phyloP scores from a whole-genome alignment of 2,329 filamentous ascomycete genomes.

The Hypoxylon sp. region DNA sequence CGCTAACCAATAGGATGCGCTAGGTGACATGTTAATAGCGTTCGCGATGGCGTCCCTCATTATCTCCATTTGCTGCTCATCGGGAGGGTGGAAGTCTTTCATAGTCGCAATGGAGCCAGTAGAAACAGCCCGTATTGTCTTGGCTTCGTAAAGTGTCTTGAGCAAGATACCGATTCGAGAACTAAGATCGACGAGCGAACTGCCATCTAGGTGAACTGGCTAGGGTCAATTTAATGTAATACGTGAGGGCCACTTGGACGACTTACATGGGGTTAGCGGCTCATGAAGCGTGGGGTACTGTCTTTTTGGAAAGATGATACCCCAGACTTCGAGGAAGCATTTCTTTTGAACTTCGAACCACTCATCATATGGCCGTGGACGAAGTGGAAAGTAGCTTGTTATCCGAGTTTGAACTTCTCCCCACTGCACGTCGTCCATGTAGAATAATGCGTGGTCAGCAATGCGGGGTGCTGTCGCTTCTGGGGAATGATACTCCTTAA shows the following conservation, averaged over 20 bases:
- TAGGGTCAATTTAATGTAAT: background rate
- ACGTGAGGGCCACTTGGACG: background rate
- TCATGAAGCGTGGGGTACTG: background rate
- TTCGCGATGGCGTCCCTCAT: background rate
- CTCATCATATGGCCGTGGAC: background rate
- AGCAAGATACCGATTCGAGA: background rate
- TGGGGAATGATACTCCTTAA: background rate
- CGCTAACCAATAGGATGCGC: background rate
- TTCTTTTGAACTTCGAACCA: background rate
- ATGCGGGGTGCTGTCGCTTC: background rate
- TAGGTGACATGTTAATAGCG: background rate
- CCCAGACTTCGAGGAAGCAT: background rate
- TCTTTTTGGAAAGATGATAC: background rate
- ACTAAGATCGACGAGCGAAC: background rate
- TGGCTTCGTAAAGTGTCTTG: background rate
- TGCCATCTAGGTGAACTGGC: background rate
- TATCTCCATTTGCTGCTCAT: background rate
- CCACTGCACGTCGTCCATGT: background rate
- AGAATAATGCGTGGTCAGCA: background rate
- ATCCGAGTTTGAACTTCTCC: background rate
- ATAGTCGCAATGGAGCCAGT: background rate
- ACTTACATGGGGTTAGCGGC: background rate
- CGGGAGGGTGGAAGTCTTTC: background rate
- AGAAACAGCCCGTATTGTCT: background rate
- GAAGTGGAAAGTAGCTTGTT: background rate